These are phyloP conservation scores for Tetrahymena malaccensis DNA, from an alignment of 73 alveolate genomes.

Conservation along the genomic window DNA sequence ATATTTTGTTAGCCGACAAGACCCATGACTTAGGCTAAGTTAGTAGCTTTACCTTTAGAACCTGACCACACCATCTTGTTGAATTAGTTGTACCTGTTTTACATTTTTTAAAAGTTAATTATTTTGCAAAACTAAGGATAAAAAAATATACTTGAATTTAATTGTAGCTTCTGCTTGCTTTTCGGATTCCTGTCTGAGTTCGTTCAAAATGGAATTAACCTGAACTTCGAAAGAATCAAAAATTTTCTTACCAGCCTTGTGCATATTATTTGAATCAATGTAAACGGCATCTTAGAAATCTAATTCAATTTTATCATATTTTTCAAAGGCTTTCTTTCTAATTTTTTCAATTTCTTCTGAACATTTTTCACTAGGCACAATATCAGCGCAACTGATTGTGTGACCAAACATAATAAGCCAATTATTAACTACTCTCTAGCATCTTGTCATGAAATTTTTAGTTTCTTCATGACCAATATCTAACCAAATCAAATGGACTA, in stretches of 20 bases:
- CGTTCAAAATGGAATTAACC: conserved; percentile 82
- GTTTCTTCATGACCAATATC: conserved; percentile 58
- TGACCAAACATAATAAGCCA: conserved; percentile 51
- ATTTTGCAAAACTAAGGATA: background rate
- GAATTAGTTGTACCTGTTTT: conserved; percentile 83
- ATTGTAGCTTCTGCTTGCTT: conserved; percentile 22
- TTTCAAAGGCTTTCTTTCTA: conserved; percentile 19
- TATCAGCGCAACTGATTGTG: conserved; percentile 53
- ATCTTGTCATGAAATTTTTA: conserved; percentile 38
- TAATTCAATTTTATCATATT: background rate
- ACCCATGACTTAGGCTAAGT: conserved; percentile 96
- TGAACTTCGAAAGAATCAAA: conserved; percentile 91
- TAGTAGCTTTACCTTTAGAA: conserved; percentile 88
- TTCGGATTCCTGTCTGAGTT: conserved; percentile 96
- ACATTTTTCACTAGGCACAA: conserved; percentile 25
- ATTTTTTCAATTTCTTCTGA: conserved; percentile 37
- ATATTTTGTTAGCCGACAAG: conserved; percentile 99
- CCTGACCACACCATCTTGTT: conserved; percentile 98
- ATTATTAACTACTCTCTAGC: conserved; percentile 49
- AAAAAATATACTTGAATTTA: background rate
- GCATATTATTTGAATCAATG: conserved; percentile 73
- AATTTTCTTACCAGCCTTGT: conserved; percentile 96
- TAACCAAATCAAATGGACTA: conserved; percentile 55
- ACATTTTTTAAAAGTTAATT: conserved; percentile 57
- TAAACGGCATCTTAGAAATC: conserved; percentile 18